phyloP scores from a whole-genome alignment of 2,329 filamentous ascomycete genomes.

The Arthrinium phaeospermum region DNA sequence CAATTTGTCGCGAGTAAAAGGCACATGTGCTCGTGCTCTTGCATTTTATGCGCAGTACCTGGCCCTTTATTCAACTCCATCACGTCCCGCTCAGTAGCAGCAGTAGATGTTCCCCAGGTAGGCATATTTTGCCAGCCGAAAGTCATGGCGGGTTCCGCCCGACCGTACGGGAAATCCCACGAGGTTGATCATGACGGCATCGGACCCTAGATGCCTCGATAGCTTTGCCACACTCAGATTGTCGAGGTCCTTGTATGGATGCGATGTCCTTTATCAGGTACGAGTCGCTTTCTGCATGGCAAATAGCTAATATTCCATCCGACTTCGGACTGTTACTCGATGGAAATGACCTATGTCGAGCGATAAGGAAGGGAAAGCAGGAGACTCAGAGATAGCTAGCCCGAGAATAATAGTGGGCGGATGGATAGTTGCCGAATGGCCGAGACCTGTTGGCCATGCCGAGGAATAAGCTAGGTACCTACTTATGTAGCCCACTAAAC shows the following conservation, averaged over 20 bases:
- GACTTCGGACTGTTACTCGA: slow-evolving; percentile 12
- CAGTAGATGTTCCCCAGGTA: slow-evolving; percentile 1
- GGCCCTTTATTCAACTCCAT: neutral
- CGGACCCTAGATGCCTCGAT: neutral
- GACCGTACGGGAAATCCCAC: slow-evolving; percentile 10
- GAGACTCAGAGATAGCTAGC: neutral
- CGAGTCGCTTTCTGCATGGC: neutral
- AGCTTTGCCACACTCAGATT: neutral
- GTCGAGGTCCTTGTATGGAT: neutral
- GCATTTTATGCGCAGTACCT: neutral
- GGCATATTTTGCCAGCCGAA: slow-evolving; percentile 10
- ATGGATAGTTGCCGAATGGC: slow-evolving; percentile 8
- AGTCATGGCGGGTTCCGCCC: slow-evolving; percentile 8
- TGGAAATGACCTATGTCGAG: neutral
- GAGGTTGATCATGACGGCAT: slow-evolving; percentile 14
- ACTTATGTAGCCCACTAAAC: neutral
- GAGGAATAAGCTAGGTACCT: neutral
- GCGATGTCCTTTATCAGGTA: neutral
- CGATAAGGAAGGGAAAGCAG: neutral
- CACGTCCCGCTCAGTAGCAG: neutral
- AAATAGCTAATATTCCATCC: neutral
- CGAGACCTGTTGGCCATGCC: slow-evolving; percentile 4
- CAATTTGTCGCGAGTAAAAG: neutral
- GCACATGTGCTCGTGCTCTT: neutral
- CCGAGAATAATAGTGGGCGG: slow-evolving; percentile 5